These are phyloP conservation scores for Saxophila tyrrhenica DNA, from an alignment of 495 filamentous ascomycete species.

Conservation along the genomic window DNA sequence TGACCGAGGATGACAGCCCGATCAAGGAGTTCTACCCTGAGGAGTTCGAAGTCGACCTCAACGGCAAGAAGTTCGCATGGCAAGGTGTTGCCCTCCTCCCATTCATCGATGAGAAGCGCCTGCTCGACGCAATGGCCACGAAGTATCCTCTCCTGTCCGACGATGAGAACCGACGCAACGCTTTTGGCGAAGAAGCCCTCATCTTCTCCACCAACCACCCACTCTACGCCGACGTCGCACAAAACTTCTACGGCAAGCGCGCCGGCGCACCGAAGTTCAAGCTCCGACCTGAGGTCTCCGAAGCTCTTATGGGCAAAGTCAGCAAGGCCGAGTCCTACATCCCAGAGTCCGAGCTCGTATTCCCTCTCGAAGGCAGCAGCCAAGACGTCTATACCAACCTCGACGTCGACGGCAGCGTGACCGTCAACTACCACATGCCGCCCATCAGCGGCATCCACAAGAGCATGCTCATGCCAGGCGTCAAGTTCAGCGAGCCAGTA, in stretches of 20 bases:
- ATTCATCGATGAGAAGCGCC: conserved; percentile 85
- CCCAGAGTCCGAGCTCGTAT: conserved; percentile 55
- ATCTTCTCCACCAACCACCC: conserved; percentile 71
- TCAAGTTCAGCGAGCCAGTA: conserved; percentile 55
- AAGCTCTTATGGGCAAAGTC: conserved; percentile 68
- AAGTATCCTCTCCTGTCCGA: conserved; percentile 67
- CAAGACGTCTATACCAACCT: conserved; percentile 42
- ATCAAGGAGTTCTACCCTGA: conserved; percentile 97
- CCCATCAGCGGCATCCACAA: conserved; percentile 62
- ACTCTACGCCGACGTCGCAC: conserved; percentile 69
- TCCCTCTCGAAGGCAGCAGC: conserved; percentile 55
- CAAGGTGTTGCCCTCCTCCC: conserved; percentile 89
- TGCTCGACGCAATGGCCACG: conserved; percentile 71
- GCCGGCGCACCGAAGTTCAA: conserved; percentile 47
- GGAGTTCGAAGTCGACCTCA: conserved; percentile 84
- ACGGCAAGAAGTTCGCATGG: conserved; percentile 98
- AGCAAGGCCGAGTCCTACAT: conserved; percentile 72
- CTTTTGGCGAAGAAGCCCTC: conserved; percentile 67
- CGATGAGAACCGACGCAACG: conserved; percentile 71
- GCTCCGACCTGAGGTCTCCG: conserved; percentile 60
- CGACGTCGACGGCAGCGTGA: conserved; percentile 59
- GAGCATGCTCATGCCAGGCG: conserved; percentile 83
- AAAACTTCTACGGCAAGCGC: conserved; percentile 85
- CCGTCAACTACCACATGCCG: conserved; percentile 77
- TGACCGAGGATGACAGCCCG: conserved; percentile 74